Evolutionary conservation across 2,329 filamentous ascomycete genomes (phyloP), one percentile per base, ranked within the genome.

Genomic region (Botrytis deweyae): DNA sequence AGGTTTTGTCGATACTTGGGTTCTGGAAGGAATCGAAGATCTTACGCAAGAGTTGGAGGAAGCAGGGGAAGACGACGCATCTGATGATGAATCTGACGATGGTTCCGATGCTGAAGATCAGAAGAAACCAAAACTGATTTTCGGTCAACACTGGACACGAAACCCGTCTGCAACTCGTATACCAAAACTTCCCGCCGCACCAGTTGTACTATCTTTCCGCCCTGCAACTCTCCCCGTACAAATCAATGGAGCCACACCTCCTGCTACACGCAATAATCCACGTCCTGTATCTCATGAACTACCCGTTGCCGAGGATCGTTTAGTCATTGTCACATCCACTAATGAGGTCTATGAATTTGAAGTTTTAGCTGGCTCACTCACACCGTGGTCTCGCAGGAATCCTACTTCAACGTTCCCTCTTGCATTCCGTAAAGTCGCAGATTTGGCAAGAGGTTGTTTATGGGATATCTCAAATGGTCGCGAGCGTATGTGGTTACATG

Each of bases 1-100:
- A 62, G 96, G 96, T 62, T 94, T 91, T 82, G 86, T 98, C 46
- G 95, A 98, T 80, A 94, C 91, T 29, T 99, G 95, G 93, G 84
- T 94, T 1, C 83, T 97, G 72, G 87, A 89, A 79, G 87, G 87
- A 55, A 82, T 87, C 75, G 85, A 88, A 78, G 87, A 89, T 76
- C 76, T 80, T 3, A 84, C 83, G 22, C 83, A 85, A 36, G 81
- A 83, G 55, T 80, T 72, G 62, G 76, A 76, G 29, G 79, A 82
- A 44, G 80, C 76, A 80, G 25, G 46, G n/a, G 70, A 44, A 55
- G 81, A 83, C 75, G 78, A 83, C 80, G 81, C 83, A 76, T 76
- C 80, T 59, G 75, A 78, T 72, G 78, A 79, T 74, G 75, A 77
- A 29, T 75, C 77, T 9, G 85, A 87, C 38, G 84, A 84, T 29